Evolutionary conservation across 495 filamentous ascomycete genomes (phyloP).

Genomic region (Aspergillus bridgeri): DNA sequence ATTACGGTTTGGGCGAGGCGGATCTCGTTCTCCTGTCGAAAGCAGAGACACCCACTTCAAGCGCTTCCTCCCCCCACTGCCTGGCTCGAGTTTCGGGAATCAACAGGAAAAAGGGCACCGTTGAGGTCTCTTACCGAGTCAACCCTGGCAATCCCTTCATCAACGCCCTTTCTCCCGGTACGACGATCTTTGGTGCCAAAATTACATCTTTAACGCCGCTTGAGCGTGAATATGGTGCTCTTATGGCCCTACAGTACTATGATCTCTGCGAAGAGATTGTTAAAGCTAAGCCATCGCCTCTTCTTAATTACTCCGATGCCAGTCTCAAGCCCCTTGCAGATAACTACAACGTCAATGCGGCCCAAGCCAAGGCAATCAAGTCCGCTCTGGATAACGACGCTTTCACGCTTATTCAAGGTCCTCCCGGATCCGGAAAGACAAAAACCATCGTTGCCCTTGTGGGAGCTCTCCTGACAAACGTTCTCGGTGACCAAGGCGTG

Average conservation of each 20-base stretch:
- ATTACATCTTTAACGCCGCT: conserved; percentile 85
- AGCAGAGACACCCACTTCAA: conserved; percentile 58
- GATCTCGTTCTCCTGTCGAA: conserved; percentile 85
- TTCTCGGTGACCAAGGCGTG: conserved; percentile 49
- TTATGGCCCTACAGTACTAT: conserved; percentile 88
- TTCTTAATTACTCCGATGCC: conserved; percentile 73
- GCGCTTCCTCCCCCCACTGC: conserved; percentile 66
- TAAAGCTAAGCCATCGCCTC: conserved; percentile 80
- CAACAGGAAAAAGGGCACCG: conserved; percentile 68
- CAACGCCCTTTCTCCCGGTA: conserved; percentile 50
- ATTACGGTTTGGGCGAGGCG: conserved; percentile 71
- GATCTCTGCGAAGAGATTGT: conserved; percentile 91
- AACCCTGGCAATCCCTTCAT: conserved; percentile 59
- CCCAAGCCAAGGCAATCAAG: conserved; percentile 88
- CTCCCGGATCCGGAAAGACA: conserved; percentile 94
- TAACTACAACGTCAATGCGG: conserved; percentile 80
- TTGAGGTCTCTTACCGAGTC: conserved; percentile 83
- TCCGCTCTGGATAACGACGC: conserved; percentile 92
- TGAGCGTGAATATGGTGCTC: conserved; percentile 89
- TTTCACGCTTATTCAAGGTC: conserved; percentile 94
- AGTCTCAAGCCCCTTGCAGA: conserved; percentile 61
- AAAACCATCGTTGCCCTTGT: conserved; percentile 98
- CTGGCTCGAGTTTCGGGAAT: conserved; percentile 79
- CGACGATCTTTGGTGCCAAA: conserved; percentile 69
- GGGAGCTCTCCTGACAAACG: conserved; percentile 71